These are phyloP conservation scores for Macrophomina tecta DNA, from an alignment of 2,329 filamentous ascomycete species.

Conservation along the genomic window DNA sequence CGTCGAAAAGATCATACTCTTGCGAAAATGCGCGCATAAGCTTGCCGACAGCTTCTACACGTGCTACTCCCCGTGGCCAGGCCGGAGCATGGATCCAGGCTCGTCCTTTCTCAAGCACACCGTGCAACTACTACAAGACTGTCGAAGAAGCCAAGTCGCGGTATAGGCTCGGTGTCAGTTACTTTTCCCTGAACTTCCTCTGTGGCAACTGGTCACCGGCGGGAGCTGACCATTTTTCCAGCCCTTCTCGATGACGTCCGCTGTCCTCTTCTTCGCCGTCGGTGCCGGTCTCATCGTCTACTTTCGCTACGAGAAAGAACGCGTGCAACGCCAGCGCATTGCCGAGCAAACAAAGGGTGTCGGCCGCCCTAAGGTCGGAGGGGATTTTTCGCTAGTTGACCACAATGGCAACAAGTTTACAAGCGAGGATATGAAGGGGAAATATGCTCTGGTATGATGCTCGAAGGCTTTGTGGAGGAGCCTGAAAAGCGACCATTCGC, in stretches of 20 bases:
- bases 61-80: background rate
- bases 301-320: constrained; percentile 90
- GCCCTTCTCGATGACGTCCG: constrained; percentile 95
- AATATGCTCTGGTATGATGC: constrained; percentile 73
- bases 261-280: constrained; percentile 80
- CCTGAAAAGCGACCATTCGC: background rate
- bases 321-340: constrained; percentile 86
- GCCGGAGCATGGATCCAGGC: background rate
- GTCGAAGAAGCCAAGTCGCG: constrained; percentile 29
- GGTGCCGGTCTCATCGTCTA: constrained; percentile 83
- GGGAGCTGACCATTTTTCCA: constrained; percentile 41
- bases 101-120: constrained; percentile 21
- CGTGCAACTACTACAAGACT: constrained; percentile 26
- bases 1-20: background rate
- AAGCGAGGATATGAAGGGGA: constrained; percentile 81
- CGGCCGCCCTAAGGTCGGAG: constrained; percentile 90
- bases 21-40: background rate
- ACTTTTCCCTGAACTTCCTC: no score
- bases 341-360: constrained; percentile 93
- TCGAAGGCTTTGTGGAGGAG: no score
- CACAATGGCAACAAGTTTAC: constrained; percentile 80
- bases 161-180: constrained; percentile 27
- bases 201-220: background rate
- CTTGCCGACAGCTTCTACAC: background rate
- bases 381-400: constrained; percentile 81